Conservation (phyloP, 495 filamentous ascomycete genomes). For the Aspergillus ostianus region DNA sequence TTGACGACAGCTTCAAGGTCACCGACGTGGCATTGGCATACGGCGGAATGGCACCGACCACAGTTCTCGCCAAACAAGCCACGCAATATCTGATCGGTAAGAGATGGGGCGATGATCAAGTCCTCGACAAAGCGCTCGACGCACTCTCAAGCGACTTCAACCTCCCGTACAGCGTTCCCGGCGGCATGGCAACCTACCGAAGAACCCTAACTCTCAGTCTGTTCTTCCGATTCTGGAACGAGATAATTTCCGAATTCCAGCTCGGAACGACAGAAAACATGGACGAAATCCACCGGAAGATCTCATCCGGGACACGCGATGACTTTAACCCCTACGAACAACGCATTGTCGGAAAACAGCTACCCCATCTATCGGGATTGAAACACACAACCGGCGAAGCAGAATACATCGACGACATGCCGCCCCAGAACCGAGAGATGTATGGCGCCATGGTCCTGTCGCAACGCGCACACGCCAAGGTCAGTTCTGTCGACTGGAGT, state of each 20-base stretch:
- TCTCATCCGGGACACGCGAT: slow-evolving; percentile 56
- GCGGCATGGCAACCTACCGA: slow-evolving; percentile 95
- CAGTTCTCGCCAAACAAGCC: slow-evolving; percentile 73
- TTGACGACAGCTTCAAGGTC: slow-evolving; percentile 62
- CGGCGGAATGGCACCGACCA: slow-evolving; percentile 88
- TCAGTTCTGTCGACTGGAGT: slow-evolving; percentile 69
- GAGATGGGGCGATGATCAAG: slow-evolving; percentile 70
- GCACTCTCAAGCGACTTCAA: slow-evolving; percentile 80
- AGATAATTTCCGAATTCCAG: slow-evolving; percentile 50
- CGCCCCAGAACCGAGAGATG: slow-evolving; percentile 78
- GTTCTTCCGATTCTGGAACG: slow-evolving; percentile 84
- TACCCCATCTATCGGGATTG: slow-evolving; percentile 82
- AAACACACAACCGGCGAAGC: slow-evolving; percentile 93
- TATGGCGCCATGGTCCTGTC: slow-evolving; percentile 84
- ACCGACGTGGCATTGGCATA: slow-evolving; percentile 75
- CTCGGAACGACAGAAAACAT: slow-evolving; percentile 45
- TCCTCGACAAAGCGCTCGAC: slow-evolving; percentile 78
- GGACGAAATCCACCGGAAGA: slow-evolving; percentile 54
- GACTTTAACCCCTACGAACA: slow-evolving; percentile 51
- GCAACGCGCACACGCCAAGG: slow-evolving; percentile 82
- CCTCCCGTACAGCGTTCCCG: slow-evolving; percentile 78
- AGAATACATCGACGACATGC: slow-evolving; percentile 95
- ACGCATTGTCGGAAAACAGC: slow-evolving; percentile 74
- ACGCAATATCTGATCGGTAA: slow-evolving; percentile 66
- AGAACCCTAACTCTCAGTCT: slow-evolving; percentile 83